Evolutionary conservation across 805 yeast genomes (phyloP), one percentile per base, ranked within the genome.

Genomic region (Komagataella pseudopastoris): DNA sequence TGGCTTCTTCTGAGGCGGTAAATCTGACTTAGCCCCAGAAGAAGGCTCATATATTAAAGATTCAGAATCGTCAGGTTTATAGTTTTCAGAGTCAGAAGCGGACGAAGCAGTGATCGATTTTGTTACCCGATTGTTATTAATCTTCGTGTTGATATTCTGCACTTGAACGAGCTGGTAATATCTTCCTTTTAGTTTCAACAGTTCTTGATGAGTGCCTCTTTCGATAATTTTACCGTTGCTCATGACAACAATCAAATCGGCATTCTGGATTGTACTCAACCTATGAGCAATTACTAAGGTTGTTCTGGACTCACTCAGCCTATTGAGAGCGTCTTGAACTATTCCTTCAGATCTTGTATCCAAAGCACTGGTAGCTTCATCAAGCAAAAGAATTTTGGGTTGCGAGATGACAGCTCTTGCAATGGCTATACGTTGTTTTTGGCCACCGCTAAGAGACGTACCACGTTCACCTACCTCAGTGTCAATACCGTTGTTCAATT

Each of bases 291-390:
- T 78, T 51, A 74, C 75, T 52, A 78, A 75, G 16, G 80, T 68
- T 6, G 82, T 77, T 22, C 71, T 63, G 23, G 55, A 52, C 51
- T 53, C 54, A 45, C 66, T 54, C 7, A 71, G 70, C 17, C 59
- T 56, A 50, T 68, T 71, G 5, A 68, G 57, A 2, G 71, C 72
- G 6, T 68, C 71, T 54, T 68, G 72, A 1, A 68, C 72, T 54
- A 68, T 59, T 6, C 71, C 71, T 53, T 68, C 72, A 1, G 69
- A 64, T 54, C 65, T 66, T 0, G 82, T 71, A 61, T 93, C 99
- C 49, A 93, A 69, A 0, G 96, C 85, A 0, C 97, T 82, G 0
- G 98, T 89, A 58, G 90, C 83, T 62, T 93, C 99, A 65, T 93
- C 99, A 48, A 93, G 65, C 5, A 93, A 71, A n/a, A 81, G 70